A percentile compares a stretch with the other conserved stretches of the same genome.
These are phyloP conservation scores for Starmerella davenportii DNA, from an alignment of 805 yeast species.

Conservation along the genomic window DNA sequence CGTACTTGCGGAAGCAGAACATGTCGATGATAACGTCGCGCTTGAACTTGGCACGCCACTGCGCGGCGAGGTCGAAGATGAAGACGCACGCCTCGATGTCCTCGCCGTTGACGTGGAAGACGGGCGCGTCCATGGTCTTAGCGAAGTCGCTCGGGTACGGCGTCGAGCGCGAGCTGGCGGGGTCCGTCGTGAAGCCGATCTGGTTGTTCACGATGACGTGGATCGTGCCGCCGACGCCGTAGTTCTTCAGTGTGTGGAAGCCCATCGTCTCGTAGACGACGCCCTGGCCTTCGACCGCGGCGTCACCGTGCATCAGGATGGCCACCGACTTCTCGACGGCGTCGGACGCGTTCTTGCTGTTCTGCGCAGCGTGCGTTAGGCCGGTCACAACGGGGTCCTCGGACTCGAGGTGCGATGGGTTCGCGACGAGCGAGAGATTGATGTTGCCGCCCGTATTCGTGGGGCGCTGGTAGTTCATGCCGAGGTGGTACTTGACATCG, in stretches of 20 bases:
- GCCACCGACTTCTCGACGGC: slow-evolving; percentile 74
- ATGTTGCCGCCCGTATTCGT: slow-evolving; percentile 96
- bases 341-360: slow-evolving; percentile 65
- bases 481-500: slow-evolving; percentile 96
- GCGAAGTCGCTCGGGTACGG: slow-evolving; percentile 97
- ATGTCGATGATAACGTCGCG: slow-evolving; percentile 90
- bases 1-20: slow-evolving; percentile 96
- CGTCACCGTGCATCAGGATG: slow-evolving; percentile 93
- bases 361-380: slow-evolving; percentile 90
- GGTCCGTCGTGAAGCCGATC: slow-evolving; percentile 98
- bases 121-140: slow-evolving; percentile 90
- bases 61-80: slow-evolving; percentile 91
- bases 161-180: slow-evolving; percentile 91
- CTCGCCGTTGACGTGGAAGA: slow-evolving; percentile 98
- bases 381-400: slow-evolving; percentile 98
- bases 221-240: slow-evolving; percentile 95
- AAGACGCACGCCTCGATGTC: slow-evolving; percentile 87
- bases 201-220: slow-evolving; percentile 95
- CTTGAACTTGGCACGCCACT: slow-evolving; percentile 94
- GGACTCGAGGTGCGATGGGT: slow-evolving; percentile 97
- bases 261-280: slow-evolving; percentile 98
- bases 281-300: slow-evolving; percentile 98
- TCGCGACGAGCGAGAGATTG: slow-evolving; percentile 88
- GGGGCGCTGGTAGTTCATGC: slow-evolving; percentile 98
- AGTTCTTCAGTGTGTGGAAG: slow-evolving; percentile 77